Conservation (phyloP, 768 basidiomycete species). For the Rhizopogon vulgaris region DNA sequence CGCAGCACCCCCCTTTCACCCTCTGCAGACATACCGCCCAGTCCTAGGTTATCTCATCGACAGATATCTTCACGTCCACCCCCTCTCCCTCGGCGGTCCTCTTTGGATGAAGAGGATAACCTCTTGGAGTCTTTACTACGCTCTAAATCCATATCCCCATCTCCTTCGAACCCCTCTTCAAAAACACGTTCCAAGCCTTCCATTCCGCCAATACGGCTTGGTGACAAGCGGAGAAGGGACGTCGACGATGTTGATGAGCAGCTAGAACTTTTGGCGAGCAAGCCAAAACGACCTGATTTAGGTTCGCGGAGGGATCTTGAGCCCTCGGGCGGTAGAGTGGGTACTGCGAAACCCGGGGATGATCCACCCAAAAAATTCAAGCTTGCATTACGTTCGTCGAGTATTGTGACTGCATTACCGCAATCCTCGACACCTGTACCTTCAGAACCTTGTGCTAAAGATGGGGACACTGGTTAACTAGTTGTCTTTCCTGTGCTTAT, state of each 20-base stretch:
- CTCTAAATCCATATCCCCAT: constrained; percentile 28
- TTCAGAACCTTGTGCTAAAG: constrained; percentile 64
- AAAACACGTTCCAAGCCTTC: constrained; percentile 25
- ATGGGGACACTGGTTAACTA: constrained; percentile 65
- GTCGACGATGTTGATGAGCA: constrained; percentile 67
- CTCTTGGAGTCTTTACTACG: constrained; percentile 50
- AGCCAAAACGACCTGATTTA: constrained; percentile 49
- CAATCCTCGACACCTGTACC: constrained; percentile 35
- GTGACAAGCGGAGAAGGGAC: constrained; percentile 66
- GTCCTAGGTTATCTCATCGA: constrained; percentile 33
- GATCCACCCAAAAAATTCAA: constrained; percentile 66
- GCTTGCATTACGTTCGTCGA: constrained; percentile 51
- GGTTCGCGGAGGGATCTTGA: constrained; percentile 38
- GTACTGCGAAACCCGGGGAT: constrained; percentile 27
- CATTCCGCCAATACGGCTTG: constrained; percentile 43
- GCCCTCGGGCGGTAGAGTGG: constrained; percentile 13
- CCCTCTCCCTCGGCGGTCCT: constrained; percentile 40
- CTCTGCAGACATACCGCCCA: constrained; percentile 29
- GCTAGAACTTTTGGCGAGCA: constrained; percentile 53
- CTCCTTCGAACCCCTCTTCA: constrained; percentile 33
- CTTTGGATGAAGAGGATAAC: constrained; percentile 46
- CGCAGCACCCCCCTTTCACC: constrained; percentile 24
- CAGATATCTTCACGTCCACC: constrained; percentile 28
- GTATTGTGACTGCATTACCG: constrained; percentile 20
- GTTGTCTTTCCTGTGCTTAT: neutral